A percentile compares a stretch with the other conserved stretches of the same genome.
Evolutionary conservation across 1,284 basidiomycete species (phyloP).

Genomic region (Macrocybe sp.): DNA sequence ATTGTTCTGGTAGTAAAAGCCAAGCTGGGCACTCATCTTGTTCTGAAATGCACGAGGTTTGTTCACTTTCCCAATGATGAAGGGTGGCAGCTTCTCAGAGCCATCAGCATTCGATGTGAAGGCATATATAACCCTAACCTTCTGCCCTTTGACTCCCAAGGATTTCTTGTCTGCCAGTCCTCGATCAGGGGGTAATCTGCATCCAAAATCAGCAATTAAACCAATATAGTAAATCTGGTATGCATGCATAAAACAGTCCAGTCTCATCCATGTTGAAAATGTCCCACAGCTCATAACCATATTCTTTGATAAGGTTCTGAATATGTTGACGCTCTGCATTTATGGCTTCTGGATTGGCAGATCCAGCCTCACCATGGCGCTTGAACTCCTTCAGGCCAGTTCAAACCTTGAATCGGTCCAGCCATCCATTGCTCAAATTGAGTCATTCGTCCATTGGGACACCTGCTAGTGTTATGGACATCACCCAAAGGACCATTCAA

Average conservation of each 20-base stretch:
- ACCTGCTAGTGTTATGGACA: too few species aligned
- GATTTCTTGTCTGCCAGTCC: conserved; percentile 16
- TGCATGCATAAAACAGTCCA: conserved; percentile 27
- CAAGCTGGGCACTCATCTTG: conserved; percentile 18
- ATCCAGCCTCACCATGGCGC: conserved; percentile 28
- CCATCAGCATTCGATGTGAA: conserved; percentile 28
- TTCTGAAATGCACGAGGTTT: conserved; percentile 20
- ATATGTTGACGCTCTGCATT: conserved; percentile 17
- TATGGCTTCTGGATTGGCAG: conserved; percentile 13
- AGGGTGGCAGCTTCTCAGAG: conserved; percentile 17
- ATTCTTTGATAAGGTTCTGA: conserved; percentile 14
- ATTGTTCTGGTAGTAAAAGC: conserved; percentile 23
- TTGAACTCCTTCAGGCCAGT: conserved; percentile 21
- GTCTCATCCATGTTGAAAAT: conserved; percentile 35
- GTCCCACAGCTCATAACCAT: conserved; percentile 21
- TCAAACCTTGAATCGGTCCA: conserved; percentile 19
- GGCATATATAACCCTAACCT: conserved; percentile 13
- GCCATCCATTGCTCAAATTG: conserved; percentile 27
- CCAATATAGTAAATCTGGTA: conserved; percentile 1
- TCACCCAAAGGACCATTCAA: too few species aligned
- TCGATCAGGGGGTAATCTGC: conserved; percentile 19
- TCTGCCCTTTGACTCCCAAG: conserved; percentile 12
- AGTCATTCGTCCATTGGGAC: conserved; percentile 21
- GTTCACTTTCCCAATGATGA: conserved; percentile 26
- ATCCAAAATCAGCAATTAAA: neutral